phyloP scores from a whole-genome alignment of 805 yeast genomes.

The Monosporozyma solicola region DNA sequence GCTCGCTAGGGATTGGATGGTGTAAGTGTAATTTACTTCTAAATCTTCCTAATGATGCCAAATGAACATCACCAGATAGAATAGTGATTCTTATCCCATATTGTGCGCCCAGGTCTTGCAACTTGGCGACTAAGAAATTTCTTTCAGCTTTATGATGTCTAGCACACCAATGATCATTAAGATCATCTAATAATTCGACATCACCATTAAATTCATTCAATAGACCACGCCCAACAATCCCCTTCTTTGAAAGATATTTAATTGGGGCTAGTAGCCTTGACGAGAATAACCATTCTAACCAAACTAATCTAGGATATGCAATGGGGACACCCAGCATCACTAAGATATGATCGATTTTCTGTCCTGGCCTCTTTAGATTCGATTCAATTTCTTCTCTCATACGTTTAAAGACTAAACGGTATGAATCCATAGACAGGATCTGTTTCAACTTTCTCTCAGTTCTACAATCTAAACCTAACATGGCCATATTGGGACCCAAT shows the following conservation, averaged over 20 bases:
- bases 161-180: slow-evolving; percentile 97
- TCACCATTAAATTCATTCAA: slow-evolving; percentile 90
- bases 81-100: slow-evolving; percentile 71
- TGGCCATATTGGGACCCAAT: slow-evolving; percentile 62
- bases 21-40: slow-evolving; percentile 43
- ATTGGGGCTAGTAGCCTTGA: slow-evolving; percentile 56
- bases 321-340: slow-evolving; percentile 92
- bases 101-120: slow-evolving; percentile 58
- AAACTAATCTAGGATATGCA: slow-evolving; percentile 86
- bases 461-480: slow-evolving; percentile 84
- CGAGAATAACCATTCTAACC: slow-evolving; percentile 72
- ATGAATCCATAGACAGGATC: slow-evolving; percentile 48
- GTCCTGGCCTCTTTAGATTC: slow-evolving; percentile 20
- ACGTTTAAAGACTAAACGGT: slow-evolving; percentile 52
- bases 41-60: slow-evolving; percentile 76
- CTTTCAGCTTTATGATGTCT: slow-evolving; percentile 79
- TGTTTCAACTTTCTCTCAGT: slow-evolving; percentile 69
- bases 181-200: slow-evolving; percentile 83
- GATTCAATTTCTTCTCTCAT: slow-evolving; percentile 42
- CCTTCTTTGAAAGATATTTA: slow-evolving; percentile 49
- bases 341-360: slow-evolving; percentile 60
- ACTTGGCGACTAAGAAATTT: slow-evolving; percentile 50
- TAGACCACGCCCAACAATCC: slow-evolving; percentile 57
- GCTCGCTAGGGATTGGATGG: slow-evolving; percentile 31
- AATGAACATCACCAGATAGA: slow-evolving; percentile 88